Conservation (phyloP, 768 basidiomycete genomes). For the Phlebiopsis flavidoalba region DNA sequence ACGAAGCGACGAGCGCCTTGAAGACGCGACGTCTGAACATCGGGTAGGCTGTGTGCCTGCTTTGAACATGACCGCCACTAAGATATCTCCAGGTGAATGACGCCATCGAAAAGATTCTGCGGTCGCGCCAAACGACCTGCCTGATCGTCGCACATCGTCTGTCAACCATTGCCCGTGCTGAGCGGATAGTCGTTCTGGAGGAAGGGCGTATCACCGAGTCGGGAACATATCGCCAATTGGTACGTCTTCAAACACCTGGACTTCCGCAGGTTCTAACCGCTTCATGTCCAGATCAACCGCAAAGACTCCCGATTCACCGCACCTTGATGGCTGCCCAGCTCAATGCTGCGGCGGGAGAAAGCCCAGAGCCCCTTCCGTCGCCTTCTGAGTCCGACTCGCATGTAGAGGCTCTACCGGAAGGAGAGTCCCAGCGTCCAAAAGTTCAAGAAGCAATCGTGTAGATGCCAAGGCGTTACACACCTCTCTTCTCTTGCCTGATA, state of each 20-base stretch:
- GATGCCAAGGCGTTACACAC: neutral
- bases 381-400: neutral
- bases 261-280: neutral
- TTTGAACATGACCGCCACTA: neutral
- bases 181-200: conserved; percentile 87
- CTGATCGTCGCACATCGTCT: conserved; percentile 86
- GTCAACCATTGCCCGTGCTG: conserved; percentile 86
- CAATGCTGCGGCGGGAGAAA: conserved; percentile 35
- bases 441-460: conserved; percentile 1
- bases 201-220: conserved; percentile 79
- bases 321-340: conserved; percentile 88
- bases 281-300: conserved; percentile 45
- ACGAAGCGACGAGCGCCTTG: conserved; percentile 86
- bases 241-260: conserved; percentile 27
- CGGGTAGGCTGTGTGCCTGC: conserved; percentile 39
- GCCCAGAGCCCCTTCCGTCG: neutral
- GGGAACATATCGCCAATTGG: conserved; percentile 76
- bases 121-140: conserved; percentile 76
- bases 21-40: conserved; percentile 87
- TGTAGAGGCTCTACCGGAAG: neutral
- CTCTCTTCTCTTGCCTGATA: too few relatives aligned
- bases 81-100: conserved; percentile 65
- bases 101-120: conserved; percentile 84
- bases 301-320: conserved; percentile 77
- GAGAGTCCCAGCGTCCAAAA: neutral